Evolutionary conservation across 192 early-diverging fungal genomes (phyloP).

Genomic region (Rhizoclosmatium globosum): DNA sequence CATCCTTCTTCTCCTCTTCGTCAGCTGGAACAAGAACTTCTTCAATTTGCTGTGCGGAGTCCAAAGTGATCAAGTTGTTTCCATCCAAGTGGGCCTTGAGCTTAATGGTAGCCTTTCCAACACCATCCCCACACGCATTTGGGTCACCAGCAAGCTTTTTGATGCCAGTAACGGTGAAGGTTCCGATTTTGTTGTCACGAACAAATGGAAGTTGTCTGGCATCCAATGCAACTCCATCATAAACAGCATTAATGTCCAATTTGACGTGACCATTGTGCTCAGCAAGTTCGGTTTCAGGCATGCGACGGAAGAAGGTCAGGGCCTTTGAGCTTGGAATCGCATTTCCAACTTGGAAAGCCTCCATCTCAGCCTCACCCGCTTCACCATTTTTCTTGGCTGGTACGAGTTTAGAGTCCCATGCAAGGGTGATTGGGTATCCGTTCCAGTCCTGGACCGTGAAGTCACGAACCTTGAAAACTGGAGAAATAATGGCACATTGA

Average conservation of each 20-base stretch:
- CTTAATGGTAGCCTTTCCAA: constrained; percentile 79
- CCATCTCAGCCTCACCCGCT: constrained; percentile 75
- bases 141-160: constrained; percentile 56
- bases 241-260: constrained; percentile 84
- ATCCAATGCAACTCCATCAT: constrained; percentile 59
- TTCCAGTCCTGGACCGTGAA: constrained; percentile 92
- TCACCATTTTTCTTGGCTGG: constrained; percentile 72
- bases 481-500: constrained; percentile 96
- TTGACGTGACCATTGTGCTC: constrained; percentile 51
- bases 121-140: constrained; percentile 63
- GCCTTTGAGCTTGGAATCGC: constrained; percentile 88
- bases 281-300: constrained; percentile 63
- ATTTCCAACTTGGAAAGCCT: constrained; percentile 90
- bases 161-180: constrained; percentile 88
- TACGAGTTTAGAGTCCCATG: constrained; percentile 72
- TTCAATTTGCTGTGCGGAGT: constrained; percentile 88
- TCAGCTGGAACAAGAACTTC: constrained; percentile 76
- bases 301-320: constrained; percentile 85
- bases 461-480: constrained; percentile 97
- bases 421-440: constrained; percentile 87
- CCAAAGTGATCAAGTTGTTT: constrained; percentile 70
- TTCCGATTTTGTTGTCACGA: constrained; percentile 79
- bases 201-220: constrained; percentile 76
- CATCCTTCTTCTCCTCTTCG: constrained; percentile 70
- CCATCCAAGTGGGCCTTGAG: constrained; percentile 91